phyloP scores from a whole-genome alignment of 2,329 filamentous ascomycete species.

The Plenodomus biglobosus region DNA sequence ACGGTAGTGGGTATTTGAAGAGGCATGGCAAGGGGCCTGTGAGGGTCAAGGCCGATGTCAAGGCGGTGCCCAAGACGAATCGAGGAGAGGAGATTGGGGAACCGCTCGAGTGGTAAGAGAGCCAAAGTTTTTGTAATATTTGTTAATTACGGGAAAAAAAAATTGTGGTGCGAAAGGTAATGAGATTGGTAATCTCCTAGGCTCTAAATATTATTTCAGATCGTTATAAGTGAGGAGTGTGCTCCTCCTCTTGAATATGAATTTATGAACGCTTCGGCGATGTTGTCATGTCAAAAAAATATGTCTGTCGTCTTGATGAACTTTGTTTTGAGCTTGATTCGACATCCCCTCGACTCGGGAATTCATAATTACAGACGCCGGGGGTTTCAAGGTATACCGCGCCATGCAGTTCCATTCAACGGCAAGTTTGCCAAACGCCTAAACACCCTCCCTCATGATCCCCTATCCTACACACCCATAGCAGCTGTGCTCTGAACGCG shows the following conservation, averaged over 20 bases:
- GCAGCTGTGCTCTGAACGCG: too few relatives aligned
- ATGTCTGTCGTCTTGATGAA: background rate
- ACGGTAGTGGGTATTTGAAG: slow-evolving; percentile 78
- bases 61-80: slow-evolving; percentile 83
- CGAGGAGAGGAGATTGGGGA: slow-evolving; percentile 80
- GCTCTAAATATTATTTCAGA: too few relatives aligned
- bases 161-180: too few relatives aligned
- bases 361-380: background rate
- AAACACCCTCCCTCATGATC: slow-evolving; percentile 6
- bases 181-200: too few relatives aligned
- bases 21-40: slow-evolving; percentile 59
- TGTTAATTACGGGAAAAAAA: too few relatives aligned
- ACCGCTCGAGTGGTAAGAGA: slow-evolving; percentile 78
- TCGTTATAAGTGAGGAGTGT: background rate
- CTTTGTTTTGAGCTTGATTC: too few relatives aligned
- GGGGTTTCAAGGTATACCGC: slow-evolving; percentile 13
- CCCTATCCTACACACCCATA: slow-evolving; percentile 1
- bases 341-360: too few relatives aligned
- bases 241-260: too few relatives aligned
- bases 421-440: slow-evolving; percentile 11
- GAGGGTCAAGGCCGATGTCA: slow-evolving; percentile 58
- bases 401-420: slow-evolving; percentile 3
- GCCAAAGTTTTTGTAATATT: too few relatives aligned
- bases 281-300: background rate
- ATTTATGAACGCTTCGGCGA: too few relatives aligned